Conservation (phyloP, 768 basidiomycete genomes). For the Rhodotorula diobovata region DNA sequence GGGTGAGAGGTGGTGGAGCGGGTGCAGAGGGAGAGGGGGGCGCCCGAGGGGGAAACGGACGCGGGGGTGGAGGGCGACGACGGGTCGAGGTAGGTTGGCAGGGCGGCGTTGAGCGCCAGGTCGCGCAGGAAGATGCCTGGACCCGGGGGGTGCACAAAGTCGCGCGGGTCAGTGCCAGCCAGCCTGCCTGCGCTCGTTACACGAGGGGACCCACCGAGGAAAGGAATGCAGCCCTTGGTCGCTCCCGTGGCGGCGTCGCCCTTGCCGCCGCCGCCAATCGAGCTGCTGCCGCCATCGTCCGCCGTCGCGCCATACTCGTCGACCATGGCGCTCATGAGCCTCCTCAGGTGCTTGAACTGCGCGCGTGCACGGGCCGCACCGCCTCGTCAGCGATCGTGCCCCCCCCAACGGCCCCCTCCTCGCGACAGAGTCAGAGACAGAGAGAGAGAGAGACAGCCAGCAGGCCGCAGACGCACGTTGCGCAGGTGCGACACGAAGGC, state of each 20-base stretch:
- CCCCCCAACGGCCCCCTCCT: too few species aligned
- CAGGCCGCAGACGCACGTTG: slow-evolving; percentile 67
- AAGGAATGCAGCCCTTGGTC: slow-evolving; percentile 40
- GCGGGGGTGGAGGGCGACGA: slow-evolving; percentile 34
- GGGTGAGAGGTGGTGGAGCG: slow-evolving; percentile 25
- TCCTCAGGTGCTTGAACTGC: slow-evolving; percentile 39
- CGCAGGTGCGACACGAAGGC: slow-evolving; percentile 60
- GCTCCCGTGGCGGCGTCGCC: too few species aligned
- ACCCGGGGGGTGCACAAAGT: not conserved
- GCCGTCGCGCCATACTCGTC: slow-evolving; percentile 32
- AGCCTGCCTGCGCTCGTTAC: too few species aligned
- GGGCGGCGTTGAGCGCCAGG: slow-evolving; percentile 36
- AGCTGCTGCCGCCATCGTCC: not conserved
- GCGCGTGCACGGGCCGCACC: not conserved
- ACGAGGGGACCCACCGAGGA: slow-evolving; percentile 36
- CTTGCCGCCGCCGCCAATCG: too few species aligned
- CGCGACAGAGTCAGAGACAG: not conserved
- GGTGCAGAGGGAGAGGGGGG: slow-evolving; percentile 18
- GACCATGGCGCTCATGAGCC: slow-evolving; percentile 28
- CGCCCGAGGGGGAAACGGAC: slow-evolving; percentile 16
- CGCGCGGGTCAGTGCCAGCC: not conserved
- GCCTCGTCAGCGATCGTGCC: too few species aligned
- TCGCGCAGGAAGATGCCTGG: slow-evolving; percentile 42
- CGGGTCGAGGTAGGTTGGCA: slow-evolving; percentile 43
- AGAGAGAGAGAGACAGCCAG: not conserved